Conservation (phyloP, 164 flowering plant genomes). For the Macadamia tetraphylla region DNA sequence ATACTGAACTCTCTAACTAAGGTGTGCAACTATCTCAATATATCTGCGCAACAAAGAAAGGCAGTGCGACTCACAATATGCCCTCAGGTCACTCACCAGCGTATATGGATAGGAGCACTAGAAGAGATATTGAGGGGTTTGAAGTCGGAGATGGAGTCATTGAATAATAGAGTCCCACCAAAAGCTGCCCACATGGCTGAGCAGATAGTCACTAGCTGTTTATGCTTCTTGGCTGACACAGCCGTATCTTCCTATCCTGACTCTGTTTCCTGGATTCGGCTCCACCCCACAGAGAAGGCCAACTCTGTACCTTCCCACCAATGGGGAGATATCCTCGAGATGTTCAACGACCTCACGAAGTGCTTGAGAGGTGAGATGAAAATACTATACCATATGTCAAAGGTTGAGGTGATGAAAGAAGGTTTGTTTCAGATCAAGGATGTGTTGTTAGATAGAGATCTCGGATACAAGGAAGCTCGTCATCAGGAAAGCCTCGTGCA, state of each 20-base stretch:
- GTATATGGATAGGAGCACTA: slow-evolving; percentile 59
- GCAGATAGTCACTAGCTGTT: slow-evolving; percentile 59
- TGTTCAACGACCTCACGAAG: slow-evolving; percentile 60
- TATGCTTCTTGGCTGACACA: slow-evolving; percentile 42
- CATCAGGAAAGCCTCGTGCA: slow-evolving; percentile 70
- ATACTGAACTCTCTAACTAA: slow-evolving; percentile 47
- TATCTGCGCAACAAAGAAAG: slow-evolving; percentile 73
- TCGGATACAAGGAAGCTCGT: slow-evolving; percentile 66
- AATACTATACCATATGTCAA: slow-evolving; percentile 32
- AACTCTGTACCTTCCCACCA: slow-evolving; percentile 20
- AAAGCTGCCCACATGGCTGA: slow-evolving; percentile 36
- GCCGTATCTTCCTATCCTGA: slow-evolving; percentile 34
- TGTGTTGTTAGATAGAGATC: slow-evolving; percentile 51
- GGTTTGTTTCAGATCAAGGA: slow-evolving; percentile 80
- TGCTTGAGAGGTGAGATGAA: slow-evolving; percentile 40
- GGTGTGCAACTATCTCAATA: slow-evolving; percentile 46
- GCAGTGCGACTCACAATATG: slow-evolving; percentile 49
- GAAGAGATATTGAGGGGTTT: slow-evolving; percentile 49
- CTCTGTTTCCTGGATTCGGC: slow-evolving; percentile 76
- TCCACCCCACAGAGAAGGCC: slow-evolving; percentile 32
- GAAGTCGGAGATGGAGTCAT: slow-evolving; percentile 43
- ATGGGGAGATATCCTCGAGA: slow-evolving; percentile 75
- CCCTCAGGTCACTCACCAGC: slow-evolving; percentile 67
- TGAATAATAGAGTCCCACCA: slow-evolving; percentile 14
- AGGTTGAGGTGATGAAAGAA: slow-evolving; percentile 81